phyloP scores from a whole-genome alignment of 345 rosid species.

The Corchorus olitorius region DNA sequence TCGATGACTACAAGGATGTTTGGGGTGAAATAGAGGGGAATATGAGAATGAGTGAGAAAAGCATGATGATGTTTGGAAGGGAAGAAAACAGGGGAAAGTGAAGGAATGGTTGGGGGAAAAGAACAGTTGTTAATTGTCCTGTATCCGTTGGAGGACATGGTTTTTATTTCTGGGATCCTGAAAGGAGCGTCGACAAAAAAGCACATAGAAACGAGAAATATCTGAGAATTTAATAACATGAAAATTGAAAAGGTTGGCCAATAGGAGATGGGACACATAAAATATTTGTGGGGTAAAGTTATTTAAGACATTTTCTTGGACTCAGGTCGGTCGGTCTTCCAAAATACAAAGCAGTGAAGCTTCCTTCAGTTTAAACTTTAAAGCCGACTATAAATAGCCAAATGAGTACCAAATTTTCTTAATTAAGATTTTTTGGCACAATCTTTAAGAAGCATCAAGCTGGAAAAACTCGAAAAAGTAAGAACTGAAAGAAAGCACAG shows the following conservation, averaged over 20 bases:
- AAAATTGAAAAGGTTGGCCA: background rate
- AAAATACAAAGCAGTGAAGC: conserved; percentile 8
- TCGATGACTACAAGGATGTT: conserved; percentile 1
- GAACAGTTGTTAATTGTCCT: background rate
- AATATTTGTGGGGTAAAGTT: conserved; percentile 9
- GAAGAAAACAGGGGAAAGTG: background rate
- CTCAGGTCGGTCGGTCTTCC: conserved; percentile 9
- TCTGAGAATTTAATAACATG: background rate
- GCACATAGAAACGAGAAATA: background rate
- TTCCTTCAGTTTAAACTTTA: background rate
- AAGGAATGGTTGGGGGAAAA: background rate
- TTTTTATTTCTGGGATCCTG: background rate
- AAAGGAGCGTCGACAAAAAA: background rate
- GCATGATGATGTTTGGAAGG: background rate
- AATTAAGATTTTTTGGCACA: no score
- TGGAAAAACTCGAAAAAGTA: background rate
- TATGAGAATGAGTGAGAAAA: background rate
- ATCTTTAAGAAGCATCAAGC: background rate
- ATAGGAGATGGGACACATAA: background rate
- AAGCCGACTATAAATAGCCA: background rate
- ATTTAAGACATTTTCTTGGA: background rate
- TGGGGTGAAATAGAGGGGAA: background rate
- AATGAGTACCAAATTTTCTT: conserved; percentile 1
- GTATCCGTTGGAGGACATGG: conserved; percentile 11
- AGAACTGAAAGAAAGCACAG: background rate